Evolutionary conservation across 2,329 filamentous ascomycete genomes (phyloP).

Genomic region (Sarocladiaceae sp.): DNA sequence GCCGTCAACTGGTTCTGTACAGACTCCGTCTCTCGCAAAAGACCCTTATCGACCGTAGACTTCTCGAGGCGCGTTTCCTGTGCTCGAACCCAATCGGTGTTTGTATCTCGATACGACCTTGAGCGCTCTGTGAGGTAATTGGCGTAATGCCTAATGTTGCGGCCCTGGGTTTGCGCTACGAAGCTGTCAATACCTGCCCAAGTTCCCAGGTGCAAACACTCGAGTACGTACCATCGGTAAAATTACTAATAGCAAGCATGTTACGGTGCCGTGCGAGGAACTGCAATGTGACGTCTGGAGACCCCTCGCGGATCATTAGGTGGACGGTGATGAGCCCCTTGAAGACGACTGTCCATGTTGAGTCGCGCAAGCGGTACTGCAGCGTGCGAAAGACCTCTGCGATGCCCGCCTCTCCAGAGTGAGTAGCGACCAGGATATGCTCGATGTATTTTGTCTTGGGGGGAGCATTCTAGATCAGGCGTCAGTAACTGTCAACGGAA

Average conservation of each 20-base stretch:
- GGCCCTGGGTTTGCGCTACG: slow-evolving; percentile 85
- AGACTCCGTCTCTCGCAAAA: slow-evolving; percentile 85
- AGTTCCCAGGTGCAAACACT: neutral
- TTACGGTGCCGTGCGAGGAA: slow-evolving; percentile 62
- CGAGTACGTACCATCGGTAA: slow-evolving; percentile 81
- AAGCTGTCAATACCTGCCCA: neutral
- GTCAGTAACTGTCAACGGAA: slow-evolving; percentile 12
- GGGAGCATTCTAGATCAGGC: slow-evolving; percentile 68
- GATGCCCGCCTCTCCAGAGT: slow-evolving; percentile 90
- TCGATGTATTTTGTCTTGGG: slow-evolving; percentile 99
- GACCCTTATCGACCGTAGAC: slow-evolving; percentile 83
- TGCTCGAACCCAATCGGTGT: slow-evolving; percentile 82
- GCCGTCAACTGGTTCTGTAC: slow-evolving; percentile 86
- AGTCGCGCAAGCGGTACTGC: slow-evolving; percentile 83
- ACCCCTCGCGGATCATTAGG: slow-evolving; percentile 94
- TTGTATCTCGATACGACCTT: slow-evolving; percentile 76
- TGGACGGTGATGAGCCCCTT: slow-evolving; percentile 95
- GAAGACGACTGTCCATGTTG: slow-evolving; percentile 99
- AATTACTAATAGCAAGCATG: slow-evolving; percentile 81
- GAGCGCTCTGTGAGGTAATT: slow-evolving; percentile 82
- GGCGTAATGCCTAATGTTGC: slow-evolving; percentile 89
- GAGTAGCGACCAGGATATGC: slow-evolving; percentile 91
- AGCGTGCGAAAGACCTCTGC: slow-evolving; percentile 93
- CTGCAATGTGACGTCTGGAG: slow-evolving; percentile 79
- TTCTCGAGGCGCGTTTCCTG: slow-evolving; percentile 81